Base-by-base conservation (phyloP, 1,284 basidiomycete species). In the Marasmius tenuissimus region DNA sequence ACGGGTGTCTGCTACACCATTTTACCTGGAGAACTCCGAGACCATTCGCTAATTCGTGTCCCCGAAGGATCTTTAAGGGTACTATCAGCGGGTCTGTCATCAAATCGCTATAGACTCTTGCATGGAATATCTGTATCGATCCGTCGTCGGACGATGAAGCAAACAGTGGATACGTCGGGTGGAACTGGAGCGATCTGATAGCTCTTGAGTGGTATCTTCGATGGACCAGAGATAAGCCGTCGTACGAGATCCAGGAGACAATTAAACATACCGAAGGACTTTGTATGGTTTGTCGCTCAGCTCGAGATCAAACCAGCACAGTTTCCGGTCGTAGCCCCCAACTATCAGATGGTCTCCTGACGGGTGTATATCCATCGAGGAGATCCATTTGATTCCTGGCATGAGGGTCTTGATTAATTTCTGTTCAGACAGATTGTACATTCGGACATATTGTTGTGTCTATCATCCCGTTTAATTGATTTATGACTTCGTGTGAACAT, bases 261-360 rank as follows among this genome's bases (percentile, higher is more conserved):
- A 57, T 45, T 59, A 65, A 63, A 66, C 74, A 59, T 69, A 94
- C 89, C 96, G 88, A 68, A 99, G 80, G 61, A 97, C 89, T 78
- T 97, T 97, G 85, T 96, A 99, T 1, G 97, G 97, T 73, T 97
- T 96, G 68, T 92, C 90, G 69, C 91, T 93, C 59, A 99, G 86
- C 72, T 99, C 97, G 63, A 99, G 81, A 79, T 99, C 97, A 76
- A 99, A 99, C 97, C 97, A 99, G 71, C 94, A 96, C 16, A 99
- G 80, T 75, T 98, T 97, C 68, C 94, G 91, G 79, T 99, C 97
- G 77, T 99, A 99, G 58, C 93, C 93, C 63, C 97, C 97, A 49
- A 99, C 92, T 67, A 99, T 93, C 64, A 99, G 79, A 79, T 99
- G 96, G 71, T 98, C 96, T 47, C 96, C 96, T 57, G 89, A 89